Evolutionary conservation across 495 filamentous ascomycete species (phyloP).

Genomic region (Ascobolus immersus): DNA sequence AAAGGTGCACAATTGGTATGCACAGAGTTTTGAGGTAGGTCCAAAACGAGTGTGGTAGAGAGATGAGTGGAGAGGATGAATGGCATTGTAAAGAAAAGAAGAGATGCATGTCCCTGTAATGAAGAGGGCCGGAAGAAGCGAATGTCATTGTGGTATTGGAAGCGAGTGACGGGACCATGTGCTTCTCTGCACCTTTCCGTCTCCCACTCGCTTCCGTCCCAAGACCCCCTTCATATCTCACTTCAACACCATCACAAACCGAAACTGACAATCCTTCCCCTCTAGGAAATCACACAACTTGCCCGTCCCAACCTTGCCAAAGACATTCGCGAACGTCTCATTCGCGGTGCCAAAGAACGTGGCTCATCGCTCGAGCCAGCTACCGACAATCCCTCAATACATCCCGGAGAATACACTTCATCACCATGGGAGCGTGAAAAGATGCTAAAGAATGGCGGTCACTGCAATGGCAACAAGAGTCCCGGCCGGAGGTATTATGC

Average conservation of each 20-base stretch:
- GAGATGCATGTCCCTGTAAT: background rate
- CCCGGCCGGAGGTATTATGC: constrained; percentile 74
- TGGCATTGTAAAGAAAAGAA: too few relatives aligned
- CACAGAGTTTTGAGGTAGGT: constrained; percentile 91
- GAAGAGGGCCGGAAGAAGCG: background rate
- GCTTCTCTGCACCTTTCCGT: too few relatives aligned
- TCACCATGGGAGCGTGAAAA: constrained; percentile 29
- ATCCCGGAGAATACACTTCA: constrained; percentile 65
- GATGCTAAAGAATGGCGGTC: too few relatives aligned
- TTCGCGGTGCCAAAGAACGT: constrained; percentile 43
- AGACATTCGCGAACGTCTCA: constrained; percentile 53
- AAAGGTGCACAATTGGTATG: constrained; percentile 93
- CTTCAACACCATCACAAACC: too few relatives aligned
- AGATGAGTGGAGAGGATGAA: too few relatives aligned
- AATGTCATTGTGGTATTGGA: background rate
- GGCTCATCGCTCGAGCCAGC: constrained; percentile 43
- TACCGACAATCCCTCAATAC: constrained; percentile 70
- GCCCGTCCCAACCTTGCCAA: constrained; percentile 47
- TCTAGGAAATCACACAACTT: constrained; percentile 68
- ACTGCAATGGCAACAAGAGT: constrained; percentile 27
- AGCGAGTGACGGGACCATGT: too few relatives aligned
- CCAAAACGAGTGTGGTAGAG: too few relatives aligned
- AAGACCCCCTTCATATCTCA: too few relatives aligned
- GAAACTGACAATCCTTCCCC: too few relatives aligned
- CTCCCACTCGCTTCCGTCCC: too few relatives aligned